Percentiles rank a stretch among this genome's conserved stretches.
phyloP scores from a whole-genome alignment of 2,329 filamentous ascomycete genomes.

The Meredithiella fracta region DNA sequence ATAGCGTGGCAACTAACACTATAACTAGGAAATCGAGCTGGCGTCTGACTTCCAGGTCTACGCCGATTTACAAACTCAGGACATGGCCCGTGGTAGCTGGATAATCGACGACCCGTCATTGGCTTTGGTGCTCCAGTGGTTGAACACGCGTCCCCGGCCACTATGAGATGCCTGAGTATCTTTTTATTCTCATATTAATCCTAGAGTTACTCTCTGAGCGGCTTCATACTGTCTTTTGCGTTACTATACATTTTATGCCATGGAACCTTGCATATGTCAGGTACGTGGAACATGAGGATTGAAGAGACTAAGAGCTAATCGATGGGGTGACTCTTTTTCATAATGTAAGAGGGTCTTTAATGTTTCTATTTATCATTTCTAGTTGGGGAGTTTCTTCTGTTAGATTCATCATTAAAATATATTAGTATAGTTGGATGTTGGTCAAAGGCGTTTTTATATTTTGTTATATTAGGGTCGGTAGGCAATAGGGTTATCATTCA shows the following conservation, averaged over 20 bases:
- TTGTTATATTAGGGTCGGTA: not conserved
- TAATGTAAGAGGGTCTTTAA: too few relatives aligned
- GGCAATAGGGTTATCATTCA: not conserved
- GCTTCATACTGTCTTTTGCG: too few relatives aligned
- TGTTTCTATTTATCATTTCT: too few relatives aligned
- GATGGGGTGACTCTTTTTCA: too few relatives aligned
- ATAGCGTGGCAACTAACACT: not conserved
- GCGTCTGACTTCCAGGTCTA: constrained; percentile 46
- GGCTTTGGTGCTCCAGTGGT: constrained; percentile 41
- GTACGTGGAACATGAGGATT: too few relatives aligned
- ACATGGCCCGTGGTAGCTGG: constrained; percentile 42
- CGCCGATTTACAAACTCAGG: constrained; percentile 34
- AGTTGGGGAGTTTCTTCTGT: not conserved
- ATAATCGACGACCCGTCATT: constrained; percentile 45
- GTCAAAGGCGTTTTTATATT: not conserved
- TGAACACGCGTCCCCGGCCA: constrained; percentile 26
- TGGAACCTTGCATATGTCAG: too few relatives aligned
- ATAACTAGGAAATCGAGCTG: constrained; percentile 35
- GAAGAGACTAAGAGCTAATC: not conserved
- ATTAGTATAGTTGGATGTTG: not conserved
- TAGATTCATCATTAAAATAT: not conserved
- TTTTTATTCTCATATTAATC: too few relatives aligned
- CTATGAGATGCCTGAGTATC: too few relatives aligned
- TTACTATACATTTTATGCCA: too few relatives aligned
- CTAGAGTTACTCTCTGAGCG: too few relatives aligned